phyloP scores from a whole-genome alignment of 2,329 filamentous ascomycete genomes.

The Teratosphaeria gauchensis region DNA sequence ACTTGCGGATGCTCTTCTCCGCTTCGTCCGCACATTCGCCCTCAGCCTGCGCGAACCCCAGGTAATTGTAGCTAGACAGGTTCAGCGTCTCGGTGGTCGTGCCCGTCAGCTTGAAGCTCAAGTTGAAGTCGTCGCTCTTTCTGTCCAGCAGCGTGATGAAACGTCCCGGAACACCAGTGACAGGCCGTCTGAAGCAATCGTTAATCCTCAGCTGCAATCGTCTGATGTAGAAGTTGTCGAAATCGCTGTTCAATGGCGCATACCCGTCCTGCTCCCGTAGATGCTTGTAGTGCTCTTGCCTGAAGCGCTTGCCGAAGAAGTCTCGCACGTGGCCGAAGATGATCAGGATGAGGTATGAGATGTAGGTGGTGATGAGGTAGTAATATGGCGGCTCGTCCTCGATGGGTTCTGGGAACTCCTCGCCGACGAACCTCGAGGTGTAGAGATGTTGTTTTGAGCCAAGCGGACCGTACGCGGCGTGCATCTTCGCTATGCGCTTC shows the following conservation, averaged over 20 bases:
- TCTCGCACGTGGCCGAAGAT: constrained; percentile 91
- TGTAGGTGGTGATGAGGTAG: constrained; percentile 93
- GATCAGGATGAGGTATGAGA: constrained; percentile 94
- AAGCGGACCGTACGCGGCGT: constrained; percentile 87
- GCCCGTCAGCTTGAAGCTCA: constrained; percentile 78
- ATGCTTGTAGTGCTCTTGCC: constrained; percentile 75
- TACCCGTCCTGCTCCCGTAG: constrained; percentile 79
- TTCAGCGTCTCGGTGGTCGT: constrained; percentile 92
- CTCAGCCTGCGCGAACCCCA: constrained; percentile 95
- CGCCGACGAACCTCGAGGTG: constrained; percentile 76
- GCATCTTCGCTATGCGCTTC: constrained; percentile 62
- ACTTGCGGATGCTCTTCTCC: constrained; percentile 74
- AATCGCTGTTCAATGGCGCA: constrained; percentile 91
- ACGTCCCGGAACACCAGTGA: constrained; percentile 85
- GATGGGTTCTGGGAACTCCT: constrained; percentile 68
- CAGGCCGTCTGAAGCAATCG: constrained; percentile 89
- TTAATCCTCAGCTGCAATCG: constrained; percentile 90
- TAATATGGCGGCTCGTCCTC: constrained; percentile 96
- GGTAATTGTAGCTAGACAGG: constrained; percentile 99
- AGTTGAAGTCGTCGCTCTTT: constrained; percentile 82
- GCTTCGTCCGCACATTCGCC: constrained; percentile 91
- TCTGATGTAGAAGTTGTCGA: constrained; percentile 96
- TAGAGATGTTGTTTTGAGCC: constrained; percentile 74
- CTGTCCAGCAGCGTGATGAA: constrained; percentile 91
- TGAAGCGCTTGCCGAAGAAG: constrained; percentile 95